These are phyloP conservation scores for Colletotrichum spaethianum DNA, from an alignment of 2,329 filamentous ascomycete species.

Conservation along the genomic window DNA sequence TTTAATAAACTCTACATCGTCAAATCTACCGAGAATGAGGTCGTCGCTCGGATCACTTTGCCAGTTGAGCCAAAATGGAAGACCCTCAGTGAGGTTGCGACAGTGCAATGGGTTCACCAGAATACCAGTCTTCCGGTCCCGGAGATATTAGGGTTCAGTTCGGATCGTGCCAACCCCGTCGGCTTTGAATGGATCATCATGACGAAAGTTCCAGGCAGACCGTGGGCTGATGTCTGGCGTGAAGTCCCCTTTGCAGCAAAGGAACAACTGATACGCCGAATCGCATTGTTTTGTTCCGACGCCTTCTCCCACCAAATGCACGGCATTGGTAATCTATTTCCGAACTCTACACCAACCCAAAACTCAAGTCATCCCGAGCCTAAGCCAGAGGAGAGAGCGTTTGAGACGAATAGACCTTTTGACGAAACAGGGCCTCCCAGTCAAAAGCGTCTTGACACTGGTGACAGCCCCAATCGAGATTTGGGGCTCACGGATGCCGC, in stretches of 20 bases:
- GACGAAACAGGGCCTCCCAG: neutral
- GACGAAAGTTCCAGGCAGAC: constrained; percentile 47
- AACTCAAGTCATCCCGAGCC: neutral
- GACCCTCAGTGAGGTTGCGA: constrained; percentile 55
- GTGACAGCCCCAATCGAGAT: too few relatives aligned
- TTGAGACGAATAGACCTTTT: too few relatives aligned
- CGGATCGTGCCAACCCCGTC: constrained; percentile 50
- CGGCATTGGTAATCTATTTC: constrained; percentile 9
- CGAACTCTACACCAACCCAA: neutral
- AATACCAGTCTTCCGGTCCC: constrained; percentile 52
- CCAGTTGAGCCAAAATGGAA: constrained; percentile 54
- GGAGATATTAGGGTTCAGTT: constrained; percentile 50
- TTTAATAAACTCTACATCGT: neutral
- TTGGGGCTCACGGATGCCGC: neutral
- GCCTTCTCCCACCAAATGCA: constrained; percentile 25
- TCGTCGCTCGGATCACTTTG: neutral
- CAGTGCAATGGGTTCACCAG: constrained; percentile 50
- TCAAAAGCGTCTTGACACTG: neutral
- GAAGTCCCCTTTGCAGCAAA: constrained; percentile 46
- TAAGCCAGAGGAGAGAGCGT: too few relatives aligned
- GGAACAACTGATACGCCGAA: constrained; percentile 44
- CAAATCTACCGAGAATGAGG: neutral
- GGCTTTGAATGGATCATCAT: constrained; percentile 60
- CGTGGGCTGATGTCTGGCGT: constrained; percentile 52
- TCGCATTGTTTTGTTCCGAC: constrained; percentile 11